phyloP scores from a whole-genome alignment of 2,329 filamentous ascomycete genomes.

The Xylaria digitata region DNA sequence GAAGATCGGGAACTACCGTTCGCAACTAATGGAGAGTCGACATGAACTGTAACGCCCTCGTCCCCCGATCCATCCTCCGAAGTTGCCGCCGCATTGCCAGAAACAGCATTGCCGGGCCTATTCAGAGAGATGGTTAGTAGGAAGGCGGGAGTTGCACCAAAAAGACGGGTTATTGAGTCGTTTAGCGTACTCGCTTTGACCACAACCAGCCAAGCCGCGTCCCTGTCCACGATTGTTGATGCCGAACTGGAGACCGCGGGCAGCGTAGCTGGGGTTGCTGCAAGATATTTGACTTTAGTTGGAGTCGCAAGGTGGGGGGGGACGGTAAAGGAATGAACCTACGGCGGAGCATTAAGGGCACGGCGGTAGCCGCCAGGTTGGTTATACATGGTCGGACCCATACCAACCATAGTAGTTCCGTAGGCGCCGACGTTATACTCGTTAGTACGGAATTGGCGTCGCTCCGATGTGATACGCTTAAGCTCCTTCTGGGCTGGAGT shows the following conservation, averaged over 20 bases:
- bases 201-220: conserved; percentile 35
- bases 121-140: conserved; percentile 51
- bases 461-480: conserved; percentile 94
- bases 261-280: conserved; percentile 31
- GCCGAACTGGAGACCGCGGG: conserved; percentile 31
- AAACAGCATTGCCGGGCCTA: conserved; percentile 56
- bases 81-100: conserved; percentile 53
- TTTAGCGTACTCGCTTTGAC: conserved; percentile 43
- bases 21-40: conserved; percentile 59
- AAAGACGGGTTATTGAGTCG: conserved; percentile 5
- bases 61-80: conserved; percentile 62
- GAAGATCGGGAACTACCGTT: conserved; percentile 62
- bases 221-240: conserved; percentile 38
- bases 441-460: conserved; percentile 93
- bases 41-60: conserved; percentile 66
- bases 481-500: conserved; percentile 96
- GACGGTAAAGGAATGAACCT: conserved; percentile 31
- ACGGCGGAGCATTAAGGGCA: conserved; percentile 42
- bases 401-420: conserved; percentile 69
- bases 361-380: conserved; percentile 54
- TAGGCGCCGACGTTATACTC: conserved; percentile 87
- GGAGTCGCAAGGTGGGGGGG: background rate
- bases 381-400: conserved; percentile 62
- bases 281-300: conserved; percentile 31
- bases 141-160: conserved; percentile 18